A percentile compares a stretch with the other conserved stretches of the same genome.
Evolutionary conservation across 352 stramenopile species (phyloP).

Genomic region (Globisporangium spinosum): DNA sequence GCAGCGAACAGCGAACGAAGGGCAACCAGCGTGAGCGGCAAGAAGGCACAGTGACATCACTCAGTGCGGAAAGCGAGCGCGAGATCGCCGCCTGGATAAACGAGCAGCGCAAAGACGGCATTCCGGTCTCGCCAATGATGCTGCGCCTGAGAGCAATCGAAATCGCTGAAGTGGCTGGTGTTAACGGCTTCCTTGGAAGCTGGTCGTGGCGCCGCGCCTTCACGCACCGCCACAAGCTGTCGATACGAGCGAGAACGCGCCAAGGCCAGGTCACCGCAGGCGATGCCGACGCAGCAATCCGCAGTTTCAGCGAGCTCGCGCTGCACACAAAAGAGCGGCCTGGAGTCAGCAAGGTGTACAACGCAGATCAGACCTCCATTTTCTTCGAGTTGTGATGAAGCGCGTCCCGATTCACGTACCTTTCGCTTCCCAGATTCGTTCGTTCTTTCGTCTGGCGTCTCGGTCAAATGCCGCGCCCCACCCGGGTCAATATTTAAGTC

Average conservation of each 20-base stretch:
- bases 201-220: constrained; percentile 5
- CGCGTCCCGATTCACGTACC: too few species aligned
- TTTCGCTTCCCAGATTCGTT: too few species aligned
- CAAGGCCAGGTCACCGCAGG: not conserved
- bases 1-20: not conserved
- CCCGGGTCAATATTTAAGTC: too few species aligned
- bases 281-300: not conserved
- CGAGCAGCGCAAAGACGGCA: not conserved
- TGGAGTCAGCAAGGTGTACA: constrained; percentile 5
- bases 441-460: too few species aligned
- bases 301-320: not conserved
- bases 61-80: not conserved
- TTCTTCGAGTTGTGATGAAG: constrained; percentile 10
- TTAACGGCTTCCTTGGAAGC: not conserved
- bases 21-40: not conserved
- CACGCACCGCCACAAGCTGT: constrained; percentile 1
- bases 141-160: constrained; percentile 2
- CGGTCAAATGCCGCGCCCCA: too few species aligned
- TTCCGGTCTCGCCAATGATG: not conserved
- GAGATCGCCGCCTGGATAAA: not conserved
- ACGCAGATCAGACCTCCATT: not conserved
- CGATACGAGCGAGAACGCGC: not conserved
- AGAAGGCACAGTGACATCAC: not conserved
- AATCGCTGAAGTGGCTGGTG: not conserved
- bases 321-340: not conserved